phyloP scores from a whole-genome alignment of 305 asterid species.

The Fraxinus ornus region DNA sequence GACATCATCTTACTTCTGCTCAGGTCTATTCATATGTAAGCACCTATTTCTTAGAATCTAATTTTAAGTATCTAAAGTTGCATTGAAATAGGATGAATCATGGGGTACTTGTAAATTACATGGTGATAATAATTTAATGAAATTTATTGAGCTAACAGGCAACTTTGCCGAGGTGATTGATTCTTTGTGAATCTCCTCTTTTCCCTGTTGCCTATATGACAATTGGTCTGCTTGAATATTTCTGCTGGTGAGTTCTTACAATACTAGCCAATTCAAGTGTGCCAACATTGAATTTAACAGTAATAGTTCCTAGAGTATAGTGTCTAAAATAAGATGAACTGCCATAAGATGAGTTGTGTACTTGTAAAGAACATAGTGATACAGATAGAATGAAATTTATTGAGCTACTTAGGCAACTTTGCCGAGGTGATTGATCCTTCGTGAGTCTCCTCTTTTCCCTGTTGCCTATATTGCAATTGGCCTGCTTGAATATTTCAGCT shows the following conservation, averaged over 20 bases:
- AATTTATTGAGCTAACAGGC: conserved; percentile 23
- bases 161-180: conserved; percentile 52
- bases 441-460: conserved; percentile 45
- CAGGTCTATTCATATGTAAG: neutral
- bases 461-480: conserved; percentile 21
- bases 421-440: conserved; percentile 39
- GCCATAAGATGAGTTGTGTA: no score
- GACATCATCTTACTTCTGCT: neutral
- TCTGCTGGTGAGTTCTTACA: conserved; percentile 12
- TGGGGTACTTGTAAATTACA: neutral
- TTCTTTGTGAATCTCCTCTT: conserved; percentile 32
- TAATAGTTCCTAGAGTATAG: no score
- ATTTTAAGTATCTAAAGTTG: neutral
- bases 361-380: neutral
- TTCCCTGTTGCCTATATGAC: conserved; percentile 23
- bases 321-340: no score
- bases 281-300: conserved; percentile 7
- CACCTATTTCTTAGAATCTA: neutral
- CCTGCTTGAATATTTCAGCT: no score
- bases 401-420: conserved; percentile 39
- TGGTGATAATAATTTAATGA: neutral
- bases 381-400: neutral
- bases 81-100: neutral
- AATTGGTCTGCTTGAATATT: conserved; percentile 13
- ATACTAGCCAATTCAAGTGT: conserved; percentile 18